A percentile compares a stretch with the other conserved stretches of the same genome.
These are phyloP conservation scores for Kodamaea fungicola DNA, from an alignment of 1,139 yeast genomes.

Conservation along the genomic window DNA sequence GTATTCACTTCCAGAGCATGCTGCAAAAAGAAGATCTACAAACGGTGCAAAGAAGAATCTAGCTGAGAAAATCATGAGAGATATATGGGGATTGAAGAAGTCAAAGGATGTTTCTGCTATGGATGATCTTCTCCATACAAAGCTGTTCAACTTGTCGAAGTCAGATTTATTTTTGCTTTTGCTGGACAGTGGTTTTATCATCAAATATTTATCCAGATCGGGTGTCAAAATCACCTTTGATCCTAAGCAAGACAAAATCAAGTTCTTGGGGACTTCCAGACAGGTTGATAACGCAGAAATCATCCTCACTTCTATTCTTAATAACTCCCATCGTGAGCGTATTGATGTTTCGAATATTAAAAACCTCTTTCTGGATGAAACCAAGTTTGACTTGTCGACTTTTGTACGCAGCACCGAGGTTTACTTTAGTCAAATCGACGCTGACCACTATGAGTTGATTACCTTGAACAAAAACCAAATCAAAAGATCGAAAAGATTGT, in stretches of 20 bases:
- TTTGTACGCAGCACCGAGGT: constrained; percentile 35
- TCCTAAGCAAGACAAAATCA: constrained; percentile 15
- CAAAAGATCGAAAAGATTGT: constrained; percentile 33
- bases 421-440: constrained; percentile 24
- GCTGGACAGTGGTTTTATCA: constrained; percentile 43
- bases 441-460: constrained; percentile 27
- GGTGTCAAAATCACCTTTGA: constrained; percentile 53
- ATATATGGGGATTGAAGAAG: constrained; percentile 38
- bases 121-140: constrained; percentile 39
- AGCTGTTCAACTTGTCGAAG: constrained; percentile 32
- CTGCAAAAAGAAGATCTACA: constrained; percentile 1
- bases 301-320: constrained; percentile 30
- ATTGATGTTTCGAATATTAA: constrained; percentile 29
- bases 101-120: constrained; percentile 27
- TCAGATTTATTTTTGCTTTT: constrained; percentile 50
- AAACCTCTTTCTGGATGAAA: constrained; percentile 22
- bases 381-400: constrained; percentile 22
- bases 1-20: constrained; percentile 8
- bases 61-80: constrained; percentile 24
- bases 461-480: constrained; percentile 27
- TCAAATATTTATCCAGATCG: constrained; percentile 49
- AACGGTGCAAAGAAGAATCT: constrained; percentile 9
- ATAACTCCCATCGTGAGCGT: constrained; percentile 28
- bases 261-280: constrained; percentile 29
- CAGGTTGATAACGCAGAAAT: constrained; percentile 35